Base-by-base conservation (phyloP, 2,329 filamentous ascomycete species). In the Bipolaris oryzae region DNA sequence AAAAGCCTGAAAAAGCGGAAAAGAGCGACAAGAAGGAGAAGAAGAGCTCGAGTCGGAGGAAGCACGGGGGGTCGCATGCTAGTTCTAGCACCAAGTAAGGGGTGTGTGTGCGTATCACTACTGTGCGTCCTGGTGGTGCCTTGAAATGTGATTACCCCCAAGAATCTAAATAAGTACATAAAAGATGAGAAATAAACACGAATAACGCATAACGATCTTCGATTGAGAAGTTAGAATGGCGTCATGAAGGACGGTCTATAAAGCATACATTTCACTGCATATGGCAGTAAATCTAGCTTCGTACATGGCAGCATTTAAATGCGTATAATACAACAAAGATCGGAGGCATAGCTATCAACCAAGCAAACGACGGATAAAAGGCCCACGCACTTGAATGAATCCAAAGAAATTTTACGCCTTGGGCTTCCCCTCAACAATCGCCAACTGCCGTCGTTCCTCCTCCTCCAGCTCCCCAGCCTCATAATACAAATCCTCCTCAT, bases 401-500 rank as follows among this genome's bases (percentile, higher is more conserved):
- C 20, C n/a, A 55, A 52, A 18, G 46, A 59, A 33, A 33, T 33
- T 4, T 28, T 57, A 64, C n/a, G 57, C 45, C 42, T 39, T 55
- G 21, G 49, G 42, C 21, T 50, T 57, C 34, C 57, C 43, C 20
- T 57, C 50, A 25, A 60, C 46, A 21, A 53, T 34, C 3, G 38
- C 46, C 20, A 42, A 38, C 7, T 58, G 55, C 18, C 53, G 57
- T 53, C 67, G 60, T 41, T 70, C 67, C 31, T 72, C 68, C 16
- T 63, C 61, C 16, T 65, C 66, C 3, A 58, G 16, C 35, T 74
- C 70, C 0, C 62, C 70, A 7, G 63, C 70, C 28, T 74, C 72
- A 39, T 75, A 74, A 42, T 70, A 72, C 42, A 72, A 41, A n/a
- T 72, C 69, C 7, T 72, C 73, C 3, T 73, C 71, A 13, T 71